Conservation (phyloP, 2,329 filamentous ascomycete genomes). For the Cladophialophora immunda region DNA sequence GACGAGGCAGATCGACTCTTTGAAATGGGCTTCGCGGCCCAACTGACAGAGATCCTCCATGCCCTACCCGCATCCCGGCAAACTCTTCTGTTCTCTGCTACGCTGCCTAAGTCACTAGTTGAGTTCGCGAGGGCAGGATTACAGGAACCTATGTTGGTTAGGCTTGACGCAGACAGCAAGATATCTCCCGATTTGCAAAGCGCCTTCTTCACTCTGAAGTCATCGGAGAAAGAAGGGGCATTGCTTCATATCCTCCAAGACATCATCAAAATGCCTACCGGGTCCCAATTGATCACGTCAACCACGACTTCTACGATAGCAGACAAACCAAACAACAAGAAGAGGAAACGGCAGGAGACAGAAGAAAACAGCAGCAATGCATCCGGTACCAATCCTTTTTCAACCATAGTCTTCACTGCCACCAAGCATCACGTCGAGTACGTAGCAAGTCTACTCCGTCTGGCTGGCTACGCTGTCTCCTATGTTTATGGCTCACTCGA, state of each 20-base stretch:
- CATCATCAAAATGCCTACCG: slow-evolving; percentile 86
- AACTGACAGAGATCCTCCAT: slow-evolving; percentile 91
- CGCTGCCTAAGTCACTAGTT: slow-evolving; percentile 89
- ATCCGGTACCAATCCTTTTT: slow-evolving; percentile 80
- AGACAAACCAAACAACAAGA: slow-evolving; percentile 53
- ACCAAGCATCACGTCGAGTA: slow-evolving; percentile 99
- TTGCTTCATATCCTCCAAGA: slow-evolving; percentile 88
- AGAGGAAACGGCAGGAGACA: slow-evolving; percentile 59
- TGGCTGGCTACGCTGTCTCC: slow-evolving; percentile 86
- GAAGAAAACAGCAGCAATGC: slow-evolving; percentile 54
- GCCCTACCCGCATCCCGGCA: slow-evolving; percentile 84
- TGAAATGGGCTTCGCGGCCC: slow-evolving; percentile 97
- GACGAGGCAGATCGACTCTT: slow-evolving; percentile 97
- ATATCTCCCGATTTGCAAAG: slow-evolving; percentile 95
- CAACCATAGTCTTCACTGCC: slow-evolving; percentile 92
- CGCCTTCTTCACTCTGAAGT: slow-evolving; percentile 93
- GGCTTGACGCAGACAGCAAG: slow-evolving; percentile 93
- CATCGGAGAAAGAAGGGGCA: slow-evolving; percentile 91
- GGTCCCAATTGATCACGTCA: slow-evolving; percentile 50
- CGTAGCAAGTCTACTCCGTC: slow-evolving; percentile 77
- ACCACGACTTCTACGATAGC: slow-evolving; percentile 53
- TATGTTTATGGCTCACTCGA: slow-evolving; percentile 96
- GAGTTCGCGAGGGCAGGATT: slow-evolving; percentile 94
- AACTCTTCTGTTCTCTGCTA: slow-evolving; percentile 94
- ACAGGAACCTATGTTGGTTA: slow-evolving; percentile 88